Evolutionary conservation across 169 alveolate species (phyloP).

Genomic region (Plasmodium billcollinsi): DNA sequence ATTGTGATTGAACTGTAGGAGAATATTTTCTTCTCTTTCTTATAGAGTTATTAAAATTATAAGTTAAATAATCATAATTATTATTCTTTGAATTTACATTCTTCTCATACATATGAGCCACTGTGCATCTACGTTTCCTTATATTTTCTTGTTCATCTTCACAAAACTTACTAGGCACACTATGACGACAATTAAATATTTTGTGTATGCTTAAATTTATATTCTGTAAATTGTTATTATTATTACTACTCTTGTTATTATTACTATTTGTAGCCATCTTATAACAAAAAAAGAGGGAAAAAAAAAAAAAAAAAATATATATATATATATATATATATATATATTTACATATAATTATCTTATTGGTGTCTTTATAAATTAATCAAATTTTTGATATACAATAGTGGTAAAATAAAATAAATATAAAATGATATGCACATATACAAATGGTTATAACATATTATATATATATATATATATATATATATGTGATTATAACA

Average conservation of each 20-base stretch:
- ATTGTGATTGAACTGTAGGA: background rate
- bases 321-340: no score
- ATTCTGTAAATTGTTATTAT: constrained; percentile 10
- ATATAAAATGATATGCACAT: no score
- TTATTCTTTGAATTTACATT: constrained; percentile 2
- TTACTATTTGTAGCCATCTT: no score
- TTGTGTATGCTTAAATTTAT: constrained; percentile 59
- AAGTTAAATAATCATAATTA: constrained; percentile 28
- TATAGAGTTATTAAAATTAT: constrained; percentile 46
- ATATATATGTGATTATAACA: no score
- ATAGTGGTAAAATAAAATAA: no score
- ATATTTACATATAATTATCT: no score
- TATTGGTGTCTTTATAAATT: no score
- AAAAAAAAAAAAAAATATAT: no score
- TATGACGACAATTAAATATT: constrained; percentile 27
- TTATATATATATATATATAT: no score
- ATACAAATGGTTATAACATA: no score
- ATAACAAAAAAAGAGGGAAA: no score
- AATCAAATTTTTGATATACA: no score
- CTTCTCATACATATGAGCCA: constrained; percentile 19
- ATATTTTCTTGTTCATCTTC: constrained; percentile 28
- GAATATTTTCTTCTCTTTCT: constrained; percentile 41
- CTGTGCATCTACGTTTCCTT: constrained; percentile 58
- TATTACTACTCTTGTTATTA: background rate
- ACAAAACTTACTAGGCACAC: constrained; percentile 22